Percentiles rank a stretch among this genome's conserved stretches.
Conservation (phyloP, 805 yeast species). For the Isabelozyma rhagii region DNA sequence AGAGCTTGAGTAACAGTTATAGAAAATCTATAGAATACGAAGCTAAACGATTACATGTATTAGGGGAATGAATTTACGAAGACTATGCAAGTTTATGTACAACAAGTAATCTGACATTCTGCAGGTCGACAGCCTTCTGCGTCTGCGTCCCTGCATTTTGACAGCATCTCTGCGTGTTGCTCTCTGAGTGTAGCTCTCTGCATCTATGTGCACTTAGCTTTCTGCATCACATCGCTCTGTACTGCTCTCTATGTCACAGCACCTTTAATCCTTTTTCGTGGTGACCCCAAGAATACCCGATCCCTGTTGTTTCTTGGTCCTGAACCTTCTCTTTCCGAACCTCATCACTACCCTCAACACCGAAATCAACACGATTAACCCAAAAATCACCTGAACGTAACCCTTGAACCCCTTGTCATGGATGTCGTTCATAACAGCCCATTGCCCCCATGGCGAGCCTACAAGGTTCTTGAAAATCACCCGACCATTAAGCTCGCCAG, state of each 20-base stretch:
- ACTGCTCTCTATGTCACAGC: too few species aligned
- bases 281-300: slow-evolving; percentile 19
- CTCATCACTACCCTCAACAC: neutral
- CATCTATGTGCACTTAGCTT: too few species aligned
- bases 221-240: too few species aligned
- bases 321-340: neutral
- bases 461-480: slow-evolving; percentile 18
- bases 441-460: slow-evolving; percentile 41
- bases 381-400: slow-evolving; percentile 23
- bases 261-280: slow-evolving; percentile 14
- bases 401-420: slow-evolving; percentile 46
- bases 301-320: slow-evolving; percentile 1
- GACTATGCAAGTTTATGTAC: neutral
- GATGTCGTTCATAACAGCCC: slow-evolving; percentile 39
- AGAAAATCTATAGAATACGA: slow-evolving; percentile 35
- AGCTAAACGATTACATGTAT: slow-evolving; percentile 24
- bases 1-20: slow-evolving; percentile 25
- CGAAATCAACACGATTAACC: slow-evolving; percentile 4
- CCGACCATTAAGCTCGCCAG: slow-evolving; percentile 6
- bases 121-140: too few species aligned
- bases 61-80: slow-evolving; percentile 7
- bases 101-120: neutral
- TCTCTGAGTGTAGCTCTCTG: too few species aligned
- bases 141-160: too few species aligned
- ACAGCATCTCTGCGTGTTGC: too few species aligned